Evolutionary conservation across 495 filamentous ascomycete species (phyloP).

Genomic region (Hypoxylon lienhwacheense): DNA sequence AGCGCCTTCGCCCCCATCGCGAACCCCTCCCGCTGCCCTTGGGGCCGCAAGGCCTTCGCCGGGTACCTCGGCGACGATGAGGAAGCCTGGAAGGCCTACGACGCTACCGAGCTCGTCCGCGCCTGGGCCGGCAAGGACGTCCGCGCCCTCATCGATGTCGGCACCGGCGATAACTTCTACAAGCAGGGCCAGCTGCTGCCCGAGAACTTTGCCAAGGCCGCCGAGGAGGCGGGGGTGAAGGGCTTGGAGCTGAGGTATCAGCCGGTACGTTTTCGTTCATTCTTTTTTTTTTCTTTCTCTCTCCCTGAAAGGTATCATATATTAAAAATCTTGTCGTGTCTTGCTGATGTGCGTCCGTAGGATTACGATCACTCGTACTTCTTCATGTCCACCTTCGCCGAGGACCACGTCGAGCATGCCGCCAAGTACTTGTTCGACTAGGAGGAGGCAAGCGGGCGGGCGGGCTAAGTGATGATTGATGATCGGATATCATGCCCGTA

Average conservation of each 20-base stretch:
- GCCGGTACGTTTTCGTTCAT: slow-evolving; percentile 47
- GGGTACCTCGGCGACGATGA: slow-evolving; percentile 82
- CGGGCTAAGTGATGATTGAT: not conserved
- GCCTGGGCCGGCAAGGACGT: slow-evolving; percentile 64
- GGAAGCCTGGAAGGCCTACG: slow-evolving; percentile 80
- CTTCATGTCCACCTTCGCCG: slow-evolving; percentile 85
- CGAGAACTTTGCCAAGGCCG: slow-evolving; percentile 86
- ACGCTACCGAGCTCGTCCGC: slow-evolving; percentile 83
- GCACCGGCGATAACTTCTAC: slow-evolving; percentile 93
- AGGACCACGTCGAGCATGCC: slow-evolving; percentile 88
- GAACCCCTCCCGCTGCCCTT: slow-evolving; percentile 83
- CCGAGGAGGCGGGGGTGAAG: slow-evolving; percentile 66
- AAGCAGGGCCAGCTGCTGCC: slow-evolving; percentile 89
- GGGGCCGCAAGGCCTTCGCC: slow-evolving; percentile 92
- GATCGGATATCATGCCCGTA: not conserved
- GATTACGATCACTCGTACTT: slow-evolving; percentile 97
- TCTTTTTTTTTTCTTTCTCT: not conserved
- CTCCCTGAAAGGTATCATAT: not conserved
- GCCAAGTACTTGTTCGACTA: slow-evolving; percentile 69
- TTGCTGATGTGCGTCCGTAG: slow-evolving; percentile 40
- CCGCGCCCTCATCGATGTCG: slow-evolving; percentile 82
- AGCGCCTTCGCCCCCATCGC: slow-evolving; percentile 90
- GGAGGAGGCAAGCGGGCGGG: not conserved
- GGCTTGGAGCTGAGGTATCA: slow-evolving; percentile 79
- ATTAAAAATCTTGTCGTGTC: not conserved